Evolutionary conservation across 768 basidiomycete genomes (phyloP).

Genomic region (Boletus sp.): DNA sequence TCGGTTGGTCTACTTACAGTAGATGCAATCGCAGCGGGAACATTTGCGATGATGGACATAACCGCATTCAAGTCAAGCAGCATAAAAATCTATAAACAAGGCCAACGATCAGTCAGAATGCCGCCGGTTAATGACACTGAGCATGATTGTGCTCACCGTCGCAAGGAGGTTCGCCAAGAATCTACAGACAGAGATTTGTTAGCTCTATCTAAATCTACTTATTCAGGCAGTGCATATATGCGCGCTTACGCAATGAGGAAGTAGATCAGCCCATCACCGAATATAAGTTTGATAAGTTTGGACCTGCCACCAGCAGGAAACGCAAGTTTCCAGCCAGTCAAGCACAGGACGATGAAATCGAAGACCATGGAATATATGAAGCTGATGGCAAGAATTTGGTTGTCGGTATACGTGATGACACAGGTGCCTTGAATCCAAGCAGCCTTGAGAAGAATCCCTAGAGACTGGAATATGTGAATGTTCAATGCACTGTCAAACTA

Average conservation of each 20-base stretch:
- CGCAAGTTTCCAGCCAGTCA: conserved; percentile 62
- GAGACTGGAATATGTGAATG: not conserved
- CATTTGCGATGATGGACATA: conserved; percentile 73
- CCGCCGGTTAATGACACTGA: not conserved
- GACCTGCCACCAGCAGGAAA: conserved; percentile 47
- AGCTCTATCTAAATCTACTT: not conserved
- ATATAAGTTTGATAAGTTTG: conserved; percentile 61
- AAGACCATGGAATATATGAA: conserved; percentile 78
- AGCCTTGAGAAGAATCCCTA: conserved; percentile 61
- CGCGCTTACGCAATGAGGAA: conserved; percentile 63
- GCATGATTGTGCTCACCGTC: conserved; percentile 31
- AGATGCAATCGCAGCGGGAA: conserved; percentile 67
- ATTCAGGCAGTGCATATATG: conserved; percentile 8
- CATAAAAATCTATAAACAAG: conserved; percentile 49
- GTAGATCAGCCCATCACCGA: conserved; percentile 71
- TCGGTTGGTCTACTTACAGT: conserved; percentile 42
- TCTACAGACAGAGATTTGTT: conserved; percentile 32
- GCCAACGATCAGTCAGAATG: not conserved
- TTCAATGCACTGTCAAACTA: not conserved
- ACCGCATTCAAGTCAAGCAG: conserved; percentile 66
- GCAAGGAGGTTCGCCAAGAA: conserved; percentile 67
- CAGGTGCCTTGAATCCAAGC: conserved; percentile 53
- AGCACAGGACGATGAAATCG: conserved; percentile 59
- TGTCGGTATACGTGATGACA: conserved; percentile 58
- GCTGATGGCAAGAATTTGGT: conserved; percentile 55